Evolutionary conservation across 345 rosid genomes (phyloP).

Genomic region (Durio zibethinus): DNA sequence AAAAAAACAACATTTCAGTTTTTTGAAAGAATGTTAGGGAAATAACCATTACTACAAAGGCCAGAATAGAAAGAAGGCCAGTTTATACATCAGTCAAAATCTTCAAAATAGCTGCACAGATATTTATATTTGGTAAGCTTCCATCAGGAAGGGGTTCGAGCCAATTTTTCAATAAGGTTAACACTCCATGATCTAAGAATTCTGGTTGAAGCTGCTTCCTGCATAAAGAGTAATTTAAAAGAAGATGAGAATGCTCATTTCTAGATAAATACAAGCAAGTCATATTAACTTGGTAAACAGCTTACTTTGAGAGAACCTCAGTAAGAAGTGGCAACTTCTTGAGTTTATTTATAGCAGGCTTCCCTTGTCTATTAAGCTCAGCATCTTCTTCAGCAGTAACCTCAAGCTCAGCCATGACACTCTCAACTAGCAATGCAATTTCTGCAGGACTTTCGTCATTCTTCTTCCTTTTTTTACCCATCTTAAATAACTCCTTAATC

Average conservation of each 20-base stretch:
- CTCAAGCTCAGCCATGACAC: slow-evolving; percentile 97
- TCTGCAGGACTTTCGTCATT: slow-evolving; percentile 88
- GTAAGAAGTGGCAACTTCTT: slow-evolving; percentile 84
- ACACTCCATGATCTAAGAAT: slow-evolving; percentile 82
- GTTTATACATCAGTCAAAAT: slow-evolving; percentile 70
- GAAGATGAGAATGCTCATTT: background rate
- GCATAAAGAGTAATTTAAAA: slow-evolving; percentile 20
- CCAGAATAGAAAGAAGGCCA: slow-evolving; percentile 4
- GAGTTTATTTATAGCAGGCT: slow-evolving; percentile 92
- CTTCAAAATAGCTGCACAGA: slow-evolving; percentile 80
- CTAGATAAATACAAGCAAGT: background rate
- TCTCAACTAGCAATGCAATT: slow-evolving; percentile 79
- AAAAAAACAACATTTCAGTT: slow-evolving; percentile 25
- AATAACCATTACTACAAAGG: slow-evolving; percentile 4
- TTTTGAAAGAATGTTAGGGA: slow-evolving; percentile 2
- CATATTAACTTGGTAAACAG: slow-evolving; percentile 10
- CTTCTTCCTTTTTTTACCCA: slow-evolving; percentile 88
- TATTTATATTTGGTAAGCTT: slow-evolving; percentile 91
- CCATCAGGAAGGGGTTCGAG: slow-evolving; percentile 99
- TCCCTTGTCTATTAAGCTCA: slow-evolving; percentile 73
- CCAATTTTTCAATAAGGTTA: slow-evolving; percentile 86
- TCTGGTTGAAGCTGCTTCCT: slow-evolving; percentile 98
- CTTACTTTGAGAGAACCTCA: slow-evolving; percentile 94
- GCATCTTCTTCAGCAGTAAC: slow-evolving; percentile 92
- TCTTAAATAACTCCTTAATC: slow-evolving; percentile 72